Evolutionary conservation across 169 alveolate genomes (phyloP).

Genomic region (Plasmodium blacklocki): DNA sequence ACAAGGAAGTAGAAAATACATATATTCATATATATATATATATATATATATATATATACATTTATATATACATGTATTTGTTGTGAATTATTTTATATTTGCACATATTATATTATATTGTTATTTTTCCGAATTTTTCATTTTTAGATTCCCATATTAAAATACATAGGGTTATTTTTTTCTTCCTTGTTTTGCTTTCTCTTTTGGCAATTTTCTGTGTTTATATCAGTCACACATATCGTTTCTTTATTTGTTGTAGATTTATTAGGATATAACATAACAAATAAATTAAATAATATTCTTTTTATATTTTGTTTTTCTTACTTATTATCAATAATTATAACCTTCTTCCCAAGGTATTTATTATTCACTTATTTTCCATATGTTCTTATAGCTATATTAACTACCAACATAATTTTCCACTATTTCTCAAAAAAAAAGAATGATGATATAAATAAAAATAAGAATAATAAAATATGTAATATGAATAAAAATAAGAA

Average conservation of each 20-base stretch:
- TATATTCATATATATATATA: not conserved
- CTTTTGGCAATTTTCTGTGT: slow-evolving; percentile 69
- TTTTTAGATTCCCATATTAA: not conserved
- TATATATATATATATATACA: not conserved
- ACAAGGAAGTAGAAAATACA: slow-evolving; percentile 22
- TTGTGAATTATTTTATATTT: no score
- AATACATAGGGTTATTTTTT: slow-evolving; percentile 18
- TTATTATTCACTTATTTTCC: slow-evolving; percentile 50
- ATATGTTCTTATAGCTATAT: slow-evolving; percentile 21
- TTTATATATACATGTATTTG: no score
- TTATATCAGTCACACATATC: slow-evolving; percentile 31
- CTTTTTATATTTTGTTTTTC: slow-evolving; percentile 15
- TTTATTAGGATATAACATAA: slow-evolving; percentile 37
- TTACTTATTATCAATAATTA: slow-evolving; percentile 9
- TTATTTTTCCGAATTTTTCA: not conserved
- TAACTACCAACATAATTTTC: slow-evolving; percentile 10
- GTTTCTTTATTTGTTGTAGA: slow-evolving; percentile 46
- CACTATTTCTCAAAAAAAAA: not conserved
- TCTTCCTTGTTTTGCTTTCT: slow-evolving; percentile 30
- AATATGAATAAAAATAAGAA: no score
- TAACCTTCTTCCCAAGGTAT: slow-evolving; percentile 56
- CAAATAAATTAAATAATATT: slow-evolving; percentile 9
- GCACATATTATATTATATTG: not conserved
- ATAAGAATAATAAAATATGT: not conserved
- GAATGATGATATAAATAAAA: not conserved